Base-by-base conservation (phyloP, 2,329 filamentous ascomycete genomes). In the Cytospora piceae region DNA sequence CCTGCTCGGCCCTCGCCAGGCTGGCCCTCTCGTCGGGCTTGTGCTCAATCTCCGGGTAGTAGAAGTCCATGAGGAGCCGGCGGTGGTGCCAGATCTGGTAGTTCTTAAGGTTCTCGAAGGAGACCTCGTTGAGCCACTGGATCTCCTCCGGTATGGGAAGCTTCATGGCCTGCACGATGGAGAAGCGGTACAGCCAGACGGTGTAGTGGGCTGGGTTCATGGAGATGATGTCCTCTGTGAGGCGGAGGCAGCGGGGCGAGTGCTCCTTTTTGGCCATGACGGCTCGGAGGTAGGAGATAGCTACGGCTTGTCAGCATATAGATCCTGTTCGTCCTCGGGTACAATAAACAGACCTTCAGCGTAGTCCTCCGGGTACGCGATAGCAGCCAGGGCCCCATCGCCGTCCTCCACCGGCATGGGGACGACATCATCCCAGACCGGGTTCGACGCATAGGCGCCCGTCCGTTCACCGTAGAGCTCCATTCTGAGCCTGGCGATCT, bases 201-300 rank as follows among this genome's bases (percentile, higher is more conserved):
- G 95, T 99, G 80, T 99, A 99, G 81, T 99, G 95, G 0, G 95
- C 94, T 20, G 95, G 92, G 77, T 99, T 99, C 85, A 97, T 88
- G 67, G 83, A 82, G 74, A 99, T 98, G 74, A 99, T 89, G 77
- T 94, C 88, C 75, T 93, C 90, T 5, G 95, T 99, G 68, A 99
- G 86, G 37, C 83, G 85, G 53, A 99, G 84, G 42, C 88, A 91
- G 57, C 95, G 86, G 27, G 89, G 85, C 29, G 91, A 93, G 81
- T 90, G 85, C 78, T 99, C 95, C 75, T 96, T 90, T 57, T 82
- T 83, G 17, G 92, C 91, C 94, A 99, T 99, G 71, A 97, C 86
- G 68, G 95, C 94, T 68, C 95, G 91, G 61, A 99, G 87, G 78
- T 98, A 99, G 54, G 91, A 89, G 80, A 96, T 95, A 56, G 92